These are phyloP conservation scores for Rachicladosporium sp. DNA, from an alignment of 2,329 filamentous ascomycete species.

Conservation along the genomic window DNA sequence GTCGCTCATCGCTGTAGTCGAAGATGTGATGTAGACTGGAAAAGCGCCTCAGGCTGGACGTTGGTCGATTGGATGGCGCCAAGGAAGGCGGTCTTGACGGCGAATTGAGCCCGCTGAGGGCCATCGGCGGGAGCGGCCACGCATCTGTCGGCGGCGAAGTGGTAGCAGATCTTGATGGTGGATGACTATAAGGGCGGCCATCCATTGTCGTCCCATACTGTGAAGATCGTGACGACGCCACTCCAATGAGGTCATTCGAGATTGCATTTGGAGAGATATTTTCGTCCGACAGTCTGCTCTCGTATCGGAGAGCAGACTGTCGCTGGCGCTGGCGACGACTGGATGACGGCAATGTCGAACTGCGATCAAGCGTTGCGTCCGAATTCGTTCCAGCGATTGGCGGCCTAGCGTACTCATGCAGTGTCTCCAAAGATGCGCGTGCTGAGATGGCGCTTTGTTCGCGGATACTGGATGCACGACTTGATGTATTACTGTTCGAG, in stretches of 20 bases:
- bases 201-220: neutral
- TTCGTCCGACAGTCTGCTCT: constrained; percentile 7
- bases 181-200: constrained; percentile 6
- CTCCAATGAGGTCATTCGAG: too few relatives aligned
- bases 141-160: constrained; percentile 5
- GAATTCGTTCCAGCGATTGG: too few relatives aligned
- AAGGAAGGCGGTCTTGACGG: constrained; percentile 1
- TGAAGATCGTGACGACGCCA: too few relatives aligned
- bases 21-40: constrained; percentile 22
- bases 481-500: too few relatives aligned
- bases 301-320: constrained; percentile 14
- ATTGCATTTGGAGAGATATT: neutral
- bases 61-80: constrained; percentile 7
- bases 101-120: constrained; percentile 1
- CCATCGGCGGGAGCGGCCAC: constrained; percentile 11
- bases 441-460: too few relatives aligned
- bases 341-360: too few relatives aligned
- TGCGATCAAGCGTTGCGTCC: too few relatives aligned
- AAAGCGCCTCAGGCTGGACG: constrained; percentile 13
- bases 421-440: too few relatives aligned
- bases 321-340: constrained; percentile 1
- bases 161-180: constrained; percentile 1
- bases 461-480: too few relatives aligned
- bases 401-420: too few relatives aligned
- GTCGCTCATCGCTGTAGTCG: constrained; percentile 19